phyloP scores from a whole-genome alignment of 163 green algal genomes.

The Smithsoniella earleae region DNA sequence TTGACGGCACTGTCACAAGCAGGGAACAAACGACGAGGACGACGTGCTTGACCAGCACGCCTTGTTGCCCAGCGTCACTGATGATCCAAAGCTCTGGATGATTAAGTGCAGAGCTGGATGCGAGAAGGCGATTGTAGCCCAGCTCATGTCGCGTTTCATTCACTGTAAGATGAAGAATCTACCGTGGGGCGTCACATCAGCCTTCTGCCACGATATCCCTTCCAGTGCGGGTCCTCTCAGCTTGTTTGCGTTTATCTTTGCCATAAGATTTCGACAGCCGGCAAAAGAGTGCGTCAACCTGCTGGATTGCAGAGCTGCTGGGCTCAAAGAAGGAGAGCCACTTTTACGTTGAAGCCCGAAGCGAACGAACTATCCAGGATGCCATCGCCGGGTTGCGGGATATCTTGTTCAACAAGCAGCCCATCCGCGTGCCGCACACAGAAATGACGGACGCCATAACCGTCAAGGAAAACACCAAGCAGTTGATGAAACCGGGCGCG shows the following conservation, averaged over 20 bases:
- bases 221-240: not conserved
- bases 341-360: conserved; percentile 21
- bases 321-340: conserved; percentile 15
- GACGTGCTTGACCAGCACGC: conserved; percentile 24
- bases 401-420: not conserved
- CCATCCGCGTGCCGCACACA: not conserved
- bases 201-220: conserved; percentile 27
- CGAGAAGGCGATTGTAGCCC: conserved; percentile 17
- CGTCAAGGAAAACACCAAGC: conserved; percentile 9
- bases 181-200: conserved; percentile 25
- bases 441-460: conserved; percentile 28
- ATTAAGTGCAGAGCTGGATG: conserved; percentile 6
- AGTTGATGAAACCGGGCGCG: conserved; percentile 7
- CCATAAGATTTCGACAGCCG: too few relatives aligned
- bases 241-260: too few relatives aligned
- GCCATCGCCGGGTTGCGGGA: conserved; percentile 8
- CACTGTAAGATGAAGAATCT: not conserved
- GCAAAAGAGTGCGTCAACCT: too few relatives aligned
- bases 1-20: too few relatives aligned
- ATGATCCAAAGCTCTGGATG: conserved; percentile 30
- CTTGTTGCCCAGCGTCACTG: conserved; percentile 7
- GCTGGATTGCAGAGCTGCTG: conserved; percentile 8
- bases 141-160: conserved; percentile 7
- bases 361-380: conserved; percentile 11
- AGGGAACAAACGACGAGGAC: conserved; percentile 1